Evolutionary conservation across 805 yeast genomes (phyloP).

Genomic region (Teunomyces kruisii): DNA sequence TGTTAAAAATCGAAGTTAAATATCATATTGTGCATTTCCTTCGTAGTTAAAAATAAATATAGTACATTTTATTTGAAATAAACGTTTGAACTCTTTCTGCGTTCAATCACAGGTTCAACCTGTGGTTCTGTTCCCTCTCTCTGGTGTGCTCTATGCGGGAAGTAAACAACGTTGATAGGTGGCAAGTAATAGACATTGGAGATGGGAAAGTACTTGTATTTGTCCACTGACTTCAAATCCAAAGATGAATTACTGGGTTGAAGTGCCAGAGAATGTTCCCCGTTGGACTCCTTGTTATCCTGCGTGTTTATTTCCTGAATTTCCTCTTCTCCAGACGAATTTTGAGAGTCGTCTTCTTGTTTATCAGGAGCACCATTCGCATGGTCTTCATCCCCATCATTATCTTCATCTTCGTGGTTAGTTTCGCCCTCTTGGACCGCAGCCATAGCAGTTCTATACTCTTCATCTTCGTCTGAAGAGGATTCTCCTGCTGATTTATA

Average conservation of each 20-base stretch:
- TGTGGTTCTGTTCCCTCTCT: constrained; percentile 5
- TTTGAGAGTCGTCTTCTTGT: neutral
- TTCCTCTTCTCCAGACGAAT: constrained; percentile 6
- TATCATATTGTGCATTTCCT: neutral
- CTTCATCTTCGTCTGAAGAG: neutral
- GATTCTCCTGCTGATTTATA: constrained; percentile 13
- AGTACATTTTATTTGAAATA: constrained; percentile 11
- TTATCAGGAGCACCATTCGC: neutral
- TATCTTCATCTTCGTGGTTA: constrained; percentile 6
- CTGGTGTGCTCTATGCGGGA: constrained; percentile 56
- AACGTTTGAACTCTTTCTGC: constrained; percentile 15
- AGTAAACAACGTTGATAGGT: constrained; percentile 55
- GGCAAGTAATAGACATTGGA: constrained; percentile 52
- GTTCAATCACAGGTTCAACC: constrained; percentile 10
- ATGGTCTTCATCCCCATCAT: neutral
- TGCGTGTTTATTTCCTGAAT: neutral
- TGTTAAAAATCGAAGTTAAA: neutral
- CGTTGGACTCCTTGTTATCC: neutral
- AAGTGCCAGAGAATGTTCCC: constrained; percentile 2
- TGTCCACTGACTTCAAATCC: constrained; percentile 11
- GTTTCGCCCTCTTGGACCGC: neutral
- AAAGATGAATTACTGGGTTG: neutral
- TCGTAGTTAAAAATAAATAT: neutral
- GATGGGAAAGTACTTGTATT: constrained; percentile 53
- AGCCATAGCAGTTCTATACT: neutral